These are phyloP conservation scores for Globisporangium irregulare DNA, from an alignment of 352 stramenopile species.

Conservation along the genomic window DNA sequence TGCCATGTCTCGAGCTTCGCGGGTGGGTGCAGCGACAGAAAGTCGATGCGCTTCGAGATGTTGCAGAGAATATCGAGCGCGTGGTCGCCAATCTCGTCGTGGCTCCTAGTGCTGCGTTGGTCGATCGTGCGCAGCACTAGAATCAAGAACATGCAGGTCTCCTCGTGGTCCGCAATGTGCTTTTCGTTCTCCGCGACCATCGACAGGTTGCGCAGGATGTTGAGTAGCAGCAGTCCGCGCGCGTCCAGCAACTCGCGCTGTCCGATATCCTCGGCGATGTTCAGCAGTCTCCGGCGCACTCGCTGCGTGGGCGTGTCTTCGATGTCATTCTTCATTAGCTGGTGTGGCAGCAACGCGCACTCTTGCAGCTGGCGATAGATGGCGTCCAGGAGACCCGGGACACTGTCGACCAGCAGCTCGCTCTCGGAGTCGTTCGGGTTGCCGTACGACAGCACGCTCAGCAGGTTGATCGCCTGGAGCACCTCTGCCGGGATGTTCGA, in stretches of 20 bases:
- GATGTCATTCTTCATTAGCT: conserved; percentile 19
- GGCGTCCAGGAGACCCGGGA: conserved; percentile 69
- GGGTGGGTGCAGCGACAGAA: conserved; percentile 54
- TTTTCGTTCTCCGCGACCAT: conserved; percentile 74
- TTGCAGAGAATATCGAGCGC: conserved; percentile 74
- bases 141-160: conserved; percentile 62
- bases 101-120: conserved; percentile 20
- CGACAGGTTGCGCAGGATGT: conserved; percentile 77
- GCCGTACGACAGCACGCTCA: conserved; percentile 73
- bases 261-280: conserved; percentile 35
- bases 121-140: conserved; percentile 43
- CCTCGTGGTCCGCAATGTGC: conserved; percentile 59
- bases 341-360: conserved; percentile 46
- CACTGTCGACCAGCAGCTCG: conserved; percentile 63
- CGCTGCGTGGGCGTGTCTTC: conserved; percentile 13
- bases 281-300: conserved; percentile 38
- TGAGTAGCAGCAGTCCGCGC: conserved; percentile 53
- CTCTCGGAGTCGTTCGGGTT: conserved; percentile 46
- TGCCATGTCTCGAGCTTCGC: conserved; percentile 56
- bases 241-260: conserved; percentile 59
- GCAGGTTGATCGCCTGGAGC: conserved; percentile 55
- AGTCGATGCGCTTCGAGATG: conserved; percentile 70
- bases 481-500: conserved; percentile 56
- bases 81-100: conserved; percentile 70
- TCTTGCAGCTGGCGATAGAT: conserved; percentile 63